Conservation (phyloP, 1,139 yeast genomes). For the Entelexis sorbosivorans region DNA sequence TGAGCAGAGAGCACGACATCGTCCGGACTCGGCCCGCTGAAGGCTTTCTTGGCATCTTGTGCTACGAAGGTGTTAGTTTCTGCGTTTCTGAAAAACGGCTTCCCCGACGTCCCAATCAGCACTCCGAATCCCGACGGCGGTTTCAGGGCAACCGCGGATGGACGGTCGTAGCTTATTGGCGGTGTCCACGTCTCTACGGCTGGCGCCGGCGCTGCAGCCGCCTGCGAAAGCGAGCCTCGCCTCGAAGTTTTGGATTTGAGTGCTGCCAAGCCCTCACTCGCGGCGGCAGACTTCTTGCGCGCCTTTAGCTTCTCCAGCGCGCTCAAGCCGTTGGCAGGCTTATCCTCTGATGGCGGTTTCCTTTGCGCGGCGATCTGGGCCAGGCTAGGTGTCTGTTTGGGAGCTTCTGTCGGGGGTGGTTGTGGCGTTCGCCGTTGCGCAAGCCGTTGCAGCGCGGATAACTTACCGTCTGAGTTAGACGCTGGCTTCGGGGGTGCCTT, state of each 20-base stretch:
- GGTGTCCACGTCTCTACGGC: slow-evolving; percentile 1
- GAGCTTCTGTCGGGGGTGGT: not conserved
- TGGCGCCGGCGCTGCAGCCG: not conserved
- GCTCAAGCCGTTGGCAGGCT: not conserved
- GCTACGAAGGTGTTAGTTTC: slow-evolving; percentile 13
- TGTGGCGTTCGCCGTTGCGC: slow-evolving; percentile 13
- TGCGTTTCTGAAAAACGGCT: not conserved
- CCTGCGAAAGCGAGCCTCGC: no score
- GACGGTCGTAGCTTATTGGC: not conserved
- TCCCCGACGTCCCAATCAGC: slow-evolving; percentile 1
- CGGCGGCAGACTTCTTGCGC: not conserved
- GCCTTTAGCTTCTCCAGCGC: not conserved
- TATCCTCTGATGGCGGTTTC: not conserved
- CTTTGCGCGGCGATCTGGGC: slow-evolving; percentile 1
- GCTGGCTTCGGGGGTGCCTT: slow-evolving; percentile 9
- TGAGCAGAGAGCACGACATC: slow-evolving; percentile 59
- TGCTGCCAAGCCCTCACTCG: not conserved
- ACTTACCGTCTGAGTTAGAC: slow-evolving; percentile 22
- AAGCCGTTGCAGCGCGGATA: slow-evolving; percentile 21
- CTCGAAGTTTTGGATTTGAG: not conserved
- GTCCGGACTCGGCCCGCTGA: slow-evolving; percentile 64
- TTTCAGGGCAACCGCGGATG: not conserved
- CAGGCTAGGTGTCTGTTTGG: not conserved
- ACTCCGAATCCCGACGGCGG: slow-evolving; percentile 2
- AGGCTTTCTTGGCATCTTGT: not conserved